Conservation (phyloP, 2,329 filamentous ascomycete genomes). For the Ophioceras dolichostomum region DNA sequence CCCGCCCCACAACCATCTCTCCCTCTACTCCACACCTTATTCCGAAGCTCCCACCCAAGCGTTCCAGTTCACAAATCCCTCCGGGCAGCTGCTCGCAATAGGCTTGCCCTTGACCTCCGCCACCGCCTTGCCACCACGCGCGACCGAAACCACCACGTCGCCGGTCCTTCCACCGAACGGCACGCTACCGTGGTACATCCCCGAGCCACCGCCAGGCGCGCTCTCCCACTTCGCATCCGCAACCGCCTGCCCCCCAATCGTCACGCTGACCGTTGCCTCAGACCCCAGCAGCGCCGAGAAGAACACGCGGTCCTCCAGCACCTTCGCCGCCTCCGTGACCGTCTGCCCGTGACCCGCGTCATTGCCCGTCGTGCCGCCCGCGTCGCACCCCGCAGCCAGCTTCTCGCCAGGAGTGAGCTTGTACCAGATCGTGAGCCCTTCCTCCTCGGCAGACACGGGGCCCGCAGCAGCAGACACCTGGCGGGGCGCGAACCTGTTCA, state of each 20-base stretch:
- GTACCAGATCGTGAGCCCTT: conserved; percentile 1
- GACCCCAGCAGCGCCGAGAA: conserved; percentile 2
- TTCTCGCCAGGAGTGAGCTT: background rate
- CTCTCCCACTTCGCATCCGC: background rate
- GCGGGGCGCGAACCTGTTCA: no score
- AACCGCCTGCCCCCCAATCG: background rate
- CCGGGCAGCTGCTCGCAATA: background rate
- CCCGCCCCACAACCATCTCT: no score
- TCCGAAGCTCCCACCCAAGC: conserved; percentile 1
- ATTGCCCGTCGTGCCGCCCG: conserved; percentile 1
- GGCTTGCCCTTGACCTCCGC: background rate
- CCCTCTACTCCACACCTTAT: no score
- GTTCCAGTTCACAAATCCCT: conserved; percentile 1
- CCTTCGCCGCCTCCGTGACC: background rate
- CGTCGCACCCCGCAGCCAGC: background rate
- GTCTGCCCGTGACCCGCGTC: background rate
- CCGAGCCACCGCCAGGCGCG: background rate
- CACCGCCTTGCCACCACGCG: background rate
- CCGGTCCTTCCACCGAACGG: conserved; percentile 1
- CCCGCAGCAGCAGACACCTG: no score
- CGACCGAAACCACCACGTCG: background rate
- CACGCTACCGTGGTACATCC: conserved; percentile 3
- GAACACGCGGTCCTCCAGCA: conserved; percentile 2
- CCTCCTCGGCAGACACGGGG: conserved; percentile 1
- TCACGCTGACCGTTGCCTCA: background rate